phyloP scores from a whole-genome alignment of 768 basidiomycete genomes.

The Xerocomus potaroensis region DNA sequence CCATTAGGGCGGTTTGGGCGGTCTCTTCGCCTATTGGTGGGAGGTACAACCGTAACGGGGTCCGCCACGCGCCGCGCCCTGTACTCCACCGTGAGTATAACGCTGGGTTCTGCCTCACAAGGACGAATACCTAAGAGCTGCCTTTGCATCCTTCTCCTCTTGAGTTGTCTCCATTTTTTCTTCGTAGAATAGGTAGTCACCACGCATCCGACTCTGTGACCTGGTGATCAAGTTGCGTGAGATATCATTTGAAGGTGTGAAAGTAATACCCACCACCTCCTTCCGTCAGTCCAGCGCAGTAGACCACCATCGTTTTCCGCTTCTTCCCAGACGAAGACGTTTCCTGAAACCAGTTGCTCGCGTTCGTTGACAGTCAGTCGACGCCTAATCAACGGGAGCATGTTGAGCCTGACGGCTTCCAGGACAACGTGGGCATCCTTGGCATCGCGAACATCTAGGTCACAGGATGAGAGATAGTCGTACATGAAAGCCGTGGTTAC shows the following conservation, averaged over 20 bases:
- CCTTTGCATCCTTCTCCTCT: constrained; percentile 75
- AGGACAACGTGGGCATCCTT: constrained; percentile 72
- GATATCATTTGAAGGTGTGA: neutral
- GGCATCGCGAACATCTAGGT: constrained; percentile 71
- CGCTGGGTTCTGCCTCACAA: constrained; percentile 9
- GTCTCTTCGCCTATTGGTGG: constrained; percentile 68
- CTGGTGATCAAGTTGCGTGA: constrained; percentile 31
- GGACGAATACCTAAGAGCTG: constrained; percentile 57
- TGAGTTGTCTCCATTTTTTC: constrained; percentile 79
- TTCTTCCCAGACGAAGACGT: constrained; percentile 85
- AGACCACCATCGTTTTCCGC: constrained; percentile 65
- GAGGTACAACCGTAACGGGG: constrained; percentile 52
- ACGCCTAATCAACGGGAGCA: constrained; percentile 67
- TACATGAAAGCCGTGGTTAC: constrained; percentile 2
- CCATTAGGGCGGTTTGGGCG: constrained; percentile 75
- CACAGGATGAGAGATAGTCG: neutral
- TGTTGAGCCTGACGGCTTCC: constrained; percentile 68
- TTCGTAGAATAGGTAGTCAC: constrained; percentile 80
- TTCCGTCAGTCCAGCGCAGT: constrained; percentile 78
- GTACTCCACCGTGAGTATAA: constrained; percentile 9
- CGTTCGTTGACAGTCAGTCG: constrained; percentile 67
- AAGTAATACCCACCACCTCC: constrained; percentile 53
- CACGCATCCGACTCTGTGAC: constrained; percentile 84
- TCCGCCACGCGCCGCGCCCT: constrained; percentile 60
- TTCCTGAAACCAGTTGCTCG: constrained; percentile 65